phyloP scores from a whole-genome alignment of 441 rosid genomes.

The Erodium trifolium region DNA sequence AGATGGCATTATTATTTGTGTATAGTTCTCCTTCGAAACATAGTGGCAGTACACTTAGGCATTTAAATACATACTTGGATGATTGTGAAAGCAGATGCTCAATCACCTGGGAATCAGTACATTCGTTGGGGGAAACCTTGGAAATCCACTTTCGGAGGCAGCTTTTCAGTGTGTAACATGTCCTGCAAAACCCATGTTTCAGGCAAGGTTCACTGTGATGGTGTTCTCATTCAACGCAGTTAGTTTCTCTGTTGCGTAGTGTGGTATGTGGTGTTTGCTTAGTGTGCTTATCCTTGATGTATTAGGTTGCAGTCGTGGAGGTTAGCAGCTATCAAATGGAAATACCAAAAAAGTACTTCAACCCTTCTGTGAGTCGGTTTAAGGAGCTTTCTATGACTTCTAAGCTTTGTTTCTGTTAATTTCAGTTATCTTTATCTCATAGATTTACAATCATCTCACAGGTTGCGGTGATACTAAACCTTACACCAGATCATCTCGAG shows the following conservation, averaged over 20 bases:
- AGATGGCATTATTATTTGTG: not conserved
- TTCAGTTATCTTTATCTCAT: conserved; percentile 6
- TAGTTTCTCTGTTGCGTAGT: not conserved
- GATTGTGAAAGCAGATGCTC: conserved; percentile 23
- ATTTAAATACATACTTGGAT: conserved; percentile 4
- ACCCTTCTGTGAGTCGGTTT: conserved; percentile 24
- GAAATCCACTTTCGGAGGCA: conserved; percentile 27
- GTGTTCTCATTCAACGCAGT: not conserved
- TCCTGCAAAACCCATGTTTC: conserved; percentile 20
- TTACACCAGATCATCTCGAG: conserved; percentile 31
- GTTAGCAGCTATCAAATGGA: conserved; percentile 34
- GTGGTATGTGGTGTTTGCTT: not conserved
- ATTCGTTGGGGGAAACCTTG: conserved; percentile 32
- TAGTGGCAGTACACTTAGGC: not conserved
- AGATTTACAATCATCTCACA: conserved; percentile 10
- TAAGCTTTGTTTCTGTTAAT: not conserved
- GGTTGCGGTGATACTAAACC: conserved; percentile 29
- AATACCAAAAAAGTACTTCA: conserved; percentile 24
- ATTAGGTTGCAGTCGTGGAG: conserved; percentile 32
- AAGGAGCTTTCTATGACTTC: conserved; percentile 11
- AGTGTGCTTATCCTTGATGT: not conserved
- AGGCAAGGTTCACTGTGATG: conserved; percentile 16
- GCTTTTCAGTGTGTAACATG: conserved; percentile 18
- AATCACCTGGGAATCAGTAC: conserved; percentile 25
- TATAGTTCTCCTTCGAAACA: not conserved